Conservation (phyloP, 208 protist species). For the Acanthamoeba healyi region DNA sequence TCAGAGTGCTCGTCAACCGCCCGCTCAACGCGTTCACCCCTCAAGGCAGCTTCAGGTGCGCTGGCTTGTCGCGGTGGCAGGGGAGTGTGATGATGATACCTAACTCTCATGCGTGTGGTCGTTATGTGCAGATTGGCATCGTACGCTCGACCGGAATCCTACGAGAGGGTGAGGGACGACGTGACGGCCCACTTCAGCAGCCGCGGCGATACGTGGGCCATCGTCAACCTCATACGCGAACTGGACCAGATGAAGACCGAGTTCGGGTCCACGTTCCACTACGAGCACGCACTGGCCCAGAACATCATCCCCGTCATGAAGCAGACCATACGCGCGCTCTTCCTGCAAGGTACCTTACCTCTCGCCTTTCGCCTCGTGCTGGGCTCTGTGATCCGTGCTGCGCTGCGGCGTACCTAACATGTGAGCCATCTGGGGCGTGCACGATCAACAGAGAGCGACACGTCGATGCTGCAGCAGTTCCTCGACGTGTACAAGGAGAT, state of each 20-base stretch:
- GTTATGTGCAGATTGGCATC: background rate
- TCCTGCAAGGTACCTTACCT: background rate
- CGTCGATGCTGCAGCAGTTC: constrained; percentile 10
- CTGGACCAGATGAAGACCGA: constrained; percentile 46
- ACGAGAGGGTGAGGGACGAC: background rate
- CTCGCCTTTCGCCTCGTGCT: background rate
- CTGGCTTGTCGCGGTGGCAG: too few species aligned
- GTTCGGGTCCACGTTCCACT: constrained; percentile 53
- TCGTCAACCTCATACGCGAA: constrained; percentile 55
- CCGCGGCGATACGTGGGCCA: constrained; percentile 42
- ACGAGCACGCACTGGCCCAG: constrained; percentile 48
- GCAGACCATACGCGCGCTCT: constrained; percentile 42
- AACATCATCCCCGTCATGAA: constrained; percentile 52
- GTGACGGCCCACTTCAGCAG: constrained; percentile 40
- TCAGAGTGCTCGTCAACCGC: constrained; percentile 34
- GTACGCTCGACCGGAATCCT: background rate
- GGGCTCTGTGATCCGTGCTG: background rate
- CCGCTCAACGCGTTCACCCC: constrained; percentile 27
- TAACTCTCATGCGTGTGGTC: background rate
- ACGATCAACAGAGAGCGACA: constrained; percentile 17
- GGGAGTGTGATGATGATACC: background rate
- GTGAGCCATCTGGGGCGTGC: too few species aligned
- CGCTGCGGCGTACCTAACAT: background rate
- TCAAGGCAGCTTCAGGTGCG: constrained; percentile 43
- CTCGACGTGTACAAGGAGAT: constrained; percentile 49